phyloP scores from a whole-genome alignment of 345 rosid genomes.

The Corchorus capsularis region DNA sequence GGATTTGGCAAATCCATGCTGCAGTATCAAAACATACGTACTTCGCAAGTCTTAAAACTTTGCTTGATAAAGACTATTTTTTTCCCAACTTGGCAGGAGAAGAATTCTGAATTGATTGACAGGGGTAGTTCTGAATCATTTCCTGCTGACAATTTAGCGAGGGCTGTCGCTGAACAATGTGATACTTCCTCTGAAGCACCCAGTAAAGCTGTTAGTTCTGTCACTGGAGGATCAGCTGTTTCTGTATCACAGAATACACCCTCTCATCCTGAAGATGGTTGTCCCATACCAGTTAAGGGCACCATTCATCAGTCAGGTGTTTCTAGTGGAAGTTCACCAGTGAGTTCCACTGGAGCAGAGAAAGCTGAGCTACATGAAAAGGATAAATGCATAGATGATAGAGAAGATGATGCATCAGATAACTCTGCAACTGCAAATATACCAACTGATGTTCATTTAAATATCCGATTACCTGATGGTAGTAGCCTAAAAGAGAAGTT shows the following conservation, averaged over 20 bases:
- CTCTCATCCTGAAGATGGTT: constrained; percentile 28
- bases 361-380: constrained; percentile 28
- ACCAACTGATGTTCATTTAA: constrained; percentile 63
- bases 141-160: constrained; percentile 17
- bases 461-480: constrained; percentile 74
- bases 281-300: constrained; percentile 23
- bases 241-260: constrained; percentile 28
- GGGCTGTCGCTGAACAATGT: constrained; percentile 31
- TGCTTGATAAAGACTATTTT: background rate
- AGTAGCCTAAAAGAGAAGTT: constrained; percentile 72
- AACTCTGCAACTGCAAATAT: constrained; percentile 22
- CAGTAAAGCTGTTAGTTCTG: constrained; percentile 30
- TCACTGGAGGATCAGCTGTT: constrained; percentile 23
- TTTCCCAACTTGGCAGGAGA: constrained; percentile 27
- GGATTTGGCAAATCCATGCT: background rate
- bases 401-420: constrained; percentile 23
- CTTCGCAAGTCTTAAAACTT: constrained; percentile 1
- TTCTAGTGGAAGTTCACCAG: constrained; percentile 21
- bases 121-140: constrained; percentile 35
- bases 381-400: constrained; percentile 25
- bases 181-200: constrained; percentile 27
- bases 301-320: constrained; percentile 27
- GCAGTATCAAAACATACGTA: background rate
- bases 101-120: constrained; percentile 21
- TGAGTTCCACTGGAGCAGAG: constrained; percentile 20